Conservation (phyloP, 768 basidiomycete species). For the Podaxis rugospora region DNA sequence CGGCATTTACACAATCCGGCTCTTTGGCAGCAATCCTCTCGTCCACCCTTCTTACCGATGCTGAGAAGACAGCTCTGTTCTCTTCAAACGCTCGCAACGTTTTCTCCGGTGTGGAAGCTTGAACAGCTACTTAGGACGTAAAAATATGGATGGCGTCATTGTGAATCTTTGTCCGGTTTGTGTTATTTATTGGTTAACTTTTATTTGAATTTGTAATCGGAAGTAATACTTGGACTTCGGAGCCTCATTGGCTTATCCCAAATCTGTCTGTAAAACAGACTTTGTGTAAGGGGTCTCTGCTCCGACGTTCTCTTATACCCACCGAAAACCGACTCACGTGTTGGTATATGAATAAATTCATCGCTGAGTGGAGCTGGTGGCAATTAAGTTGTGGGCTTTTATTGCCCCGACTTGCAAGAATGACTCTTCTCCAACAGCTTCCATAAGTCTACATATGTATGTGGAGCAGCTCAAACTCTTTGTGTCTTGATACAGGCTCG, state of each 20-base stretch:
- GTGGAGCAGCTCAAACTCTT: no score
- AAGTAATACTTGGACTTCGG: not conserved
- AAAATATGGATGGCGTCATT: not conserved
- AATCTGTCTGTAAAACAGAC: not conserved
- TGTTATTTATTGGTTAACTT: not conserved
- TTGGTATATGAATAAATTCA: no score
- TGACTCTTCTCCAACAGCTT: no score
- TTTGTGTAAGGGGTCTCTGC: not conserved
- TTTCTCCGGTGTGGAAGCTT: slow-evolving; percentile 5
- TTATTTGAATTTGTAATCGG: not conserved
- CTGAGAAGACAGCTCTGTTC: slow-evolving; percentile 19
- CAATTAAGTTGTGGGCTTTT: no score
- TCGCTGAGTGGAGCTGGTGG: no score
- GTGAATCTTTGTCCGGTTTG: not conserved
- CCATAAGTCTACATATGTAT: no score
- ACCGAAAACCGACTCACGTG: no score
- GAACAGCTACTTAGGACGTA: not conserved
- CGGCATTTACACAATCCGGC: slow-evolving; percentile 17
- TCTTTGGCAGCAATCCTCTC: slow-evolving; percentile 18
- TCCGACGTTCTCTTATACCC: no score
- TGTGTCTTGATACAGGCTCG: no score
- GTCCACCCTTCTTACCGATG: slow-evolving; percentile 18
- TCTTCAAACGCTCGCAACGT: slow-evolving; percentile 15
- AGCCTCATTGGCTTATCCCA: not conserved
- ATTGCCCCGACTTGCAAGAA: no score